Conservation (phyloP, 2,329 filamentous ascomycete genomes). For the Amphichorda felina region DNA sequence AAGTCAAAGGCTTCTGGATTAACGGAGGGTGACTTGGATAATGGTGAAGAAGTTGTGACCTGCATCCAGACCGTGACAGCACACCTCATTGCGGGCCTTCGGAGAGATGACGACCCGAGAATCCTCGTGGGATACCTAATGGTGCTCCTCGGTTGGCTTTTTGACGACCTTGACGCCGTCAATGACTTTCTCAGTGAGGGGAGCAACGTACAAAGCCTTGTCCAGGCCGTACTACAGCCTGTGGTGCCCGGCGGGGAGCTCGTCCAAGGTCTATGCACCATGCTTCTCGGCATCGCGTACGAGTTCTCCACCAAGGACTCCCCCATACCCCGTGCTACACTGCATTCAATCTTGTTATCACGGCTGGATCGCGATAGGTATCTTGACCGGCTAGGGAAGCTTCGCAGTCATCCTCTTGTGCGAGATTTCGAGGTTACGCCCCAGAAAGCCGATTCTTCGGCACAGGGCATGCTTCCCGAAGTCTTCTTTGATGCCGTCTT, state of each 20-base stretch:
- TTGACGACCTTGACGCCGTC: conserved; percentile 81
- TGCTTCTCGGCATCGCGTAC: conserved; percentile 79
- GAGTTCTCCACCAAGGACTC: conserved; percentile 98
- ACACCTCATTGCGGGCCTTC: conserved; percentile 71
- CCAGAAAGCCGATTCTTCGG: conserved; percentile 46
- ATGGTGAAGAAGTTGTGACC: conserved; percentile 88
- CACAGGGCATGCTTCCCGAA: conserved; percentile 48
- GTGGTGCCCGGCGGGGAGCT: conserved; percentile 47
- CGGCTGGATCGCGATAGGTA: conserved; percentile 80
- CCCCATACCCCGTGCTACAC: conserved; percentile 66
- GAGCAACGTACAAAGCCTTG: conserved; percentile 78
- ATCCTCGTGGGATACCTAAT: conserved; percentile 79
- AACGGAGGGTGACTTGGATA: conserved; percentile 78
- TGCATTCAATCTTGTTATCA: conserved; percentile 67
- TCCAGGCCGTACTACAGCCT: conserved; percentile 59
- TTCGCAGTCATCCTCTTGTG: conserved; percentile 67
- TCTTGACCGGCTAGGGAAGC: conserved; percentile 64
- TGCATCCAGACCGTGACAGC: conserved; percentile 81
- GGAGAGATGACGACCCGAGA: conserved; percentile 65
- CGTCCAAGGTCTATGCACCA: conserved; percentile 71
- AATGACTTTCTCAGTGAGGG: conserved; percentile 90
- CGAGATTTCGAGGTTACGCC: conserved; percentile 83
- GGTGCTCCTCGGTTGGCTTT: conserved; percentile 80
- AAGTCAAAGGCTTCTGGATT: conserved; percentile 73
- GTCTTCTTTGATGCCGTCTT: conserved; percentile 81